Conservation (phyloP, 805 yeast genomes). For the Kuraishia piskuri region DNA sequence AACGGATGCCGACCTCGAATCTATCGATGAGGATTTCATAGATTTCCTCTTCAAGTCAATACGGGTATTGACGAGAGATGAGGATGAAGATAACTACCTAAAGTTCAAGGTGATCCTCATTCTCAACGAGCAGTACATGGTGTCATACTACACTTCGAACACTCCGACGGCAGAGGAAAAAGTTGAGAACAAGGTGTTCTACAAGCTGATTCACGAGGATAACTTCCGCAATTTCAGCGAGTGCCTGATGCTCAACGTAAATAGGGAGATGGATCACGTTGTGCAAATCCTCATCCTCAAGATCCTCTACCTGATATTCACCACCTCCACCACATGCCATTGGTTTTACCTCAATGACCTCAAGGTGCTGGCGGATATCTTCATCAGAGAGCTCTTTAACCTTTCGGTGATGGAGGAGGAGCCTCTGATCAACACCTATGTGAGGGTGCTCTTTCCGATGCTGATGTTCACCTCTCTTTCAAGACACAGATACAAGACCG, state of each 20-base stretch:
- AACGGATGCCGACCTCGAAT: slow-evolving; percentile 28
- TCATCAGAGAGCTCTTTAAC: slow-evolving; percentile 71
- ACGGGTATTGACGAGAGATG: slow-evolving; percentile 30
- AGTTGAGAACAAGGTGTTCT: slow-evolving; percentile 42
- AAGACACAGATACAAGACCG: slow-evolving; percentile 46
- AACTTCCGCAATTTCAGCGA: slow-evolving; percentile 52
- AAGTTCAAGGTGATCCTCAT: slow-evolving; percentile 66
- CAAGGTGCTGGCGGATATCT: slow-evolving; percentile 74
- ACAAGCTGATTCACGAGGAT: slow-evolving; percentile 37
- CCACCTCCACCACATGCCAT: slow-evolving; percentile 54
- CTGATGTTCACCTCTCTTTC: slow-evolving; percentile 56
- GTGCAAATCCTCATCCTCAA: slow-evolving; percentile 74
- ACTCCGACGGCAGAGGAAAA: slow-evolving; percentile 3
- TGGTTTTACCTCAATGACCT: slow-evolving; percentile 77
- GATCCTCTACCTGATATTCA: slow-evolving; percentile 64
- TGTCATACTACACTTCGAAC: slow-evolving; percentile 30
- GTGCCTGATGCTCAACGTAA: slow-evolving; percentile 64
- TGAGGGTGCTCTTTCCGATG: slow-evolving; percentile 69
- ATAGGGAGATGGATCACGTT: slow-evolving; percentile 64
- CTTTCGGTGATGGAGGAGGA: slow-evolving; percentile 48
- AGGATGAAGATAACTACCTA: slow-evolving; percentile 54
- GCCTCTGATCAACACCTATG: slow-evolving; percentile 55
- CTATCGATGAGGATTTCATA: slow-evolving; percentile 35
- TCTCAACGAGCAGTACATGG: slow-evolving; percentile 83
- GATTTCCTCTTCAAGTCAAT: slow-evolving; percentile 38